Evolutionary conservation across 371 early-diverging fungal genomes (phyloP).

Genomic region (Actinomucor elegans): DNA sequence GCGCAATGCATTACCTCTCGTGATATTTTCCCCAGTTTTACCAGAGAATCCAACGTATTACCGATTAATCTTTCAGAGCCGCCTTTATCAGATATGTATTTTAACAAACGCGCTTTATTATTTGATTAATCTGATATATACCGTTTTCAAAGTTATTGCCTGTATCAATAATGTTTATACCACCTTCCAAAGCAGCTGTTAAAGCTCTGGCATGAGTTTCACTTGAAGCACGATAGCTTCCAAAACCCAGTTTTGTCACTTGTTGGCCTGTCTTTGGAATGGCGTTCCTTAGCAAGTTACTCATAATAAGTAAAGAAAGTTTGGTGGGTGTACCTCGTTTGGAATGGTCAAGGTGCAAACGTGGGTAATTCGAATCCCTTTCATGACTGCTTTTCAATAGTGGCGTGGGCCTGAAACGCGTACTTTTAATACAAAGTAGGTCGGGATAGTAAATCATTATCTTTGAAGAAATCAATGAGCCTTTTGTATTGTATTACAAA

Average conservation of each 20-base stretch:
- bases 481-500: too few relatives aligned
- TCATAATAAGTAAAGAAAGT: too few relatives aligned
- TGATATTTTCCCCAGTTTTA: slow-evolving; percentile 29
- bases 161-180: slow-evolving; percentile 77
- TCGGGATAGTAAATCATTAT: slow-evolving; percentile 1
- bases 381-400: neutral
- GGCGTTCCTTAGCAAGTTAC: slow-evolving; percentile 2
- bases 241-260: slow-evolving; percentile 67
- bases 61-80: slow-evolving; percentile 64
- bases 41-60: slow-evolving; percentile 43
- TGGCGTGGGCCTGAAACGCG: neutral
- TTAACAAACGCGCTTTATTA: neutral
- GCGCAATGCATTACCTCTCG: slow-evolving; percentile 49
- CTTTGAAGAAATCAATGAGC: slow-evolving; percentile 1
- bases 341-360: neutral
- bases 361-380: neutral
- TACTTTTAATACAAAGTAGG: neutral
- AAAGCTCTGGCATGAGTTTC: slow-evolving; percentile 55
- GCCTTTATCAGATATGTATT: slow-evolving; percentile 32
- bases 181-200: slow-evolving; percentile 51
- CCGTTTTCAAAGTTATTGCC: slow-evolving; percentile 76
- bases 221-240: slow-evolving; percentile 53
- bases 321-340: neutral
- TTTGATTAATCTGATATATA: slow-evolving; percentile 11
- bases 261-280: slow-evolving; percentile 28